Percentiles rank a stretch among this genome's conserved stretches.
Conservation (phyloP, 805 yeast genomes). For the Kodamaea kaohsiungensis region DNA sequence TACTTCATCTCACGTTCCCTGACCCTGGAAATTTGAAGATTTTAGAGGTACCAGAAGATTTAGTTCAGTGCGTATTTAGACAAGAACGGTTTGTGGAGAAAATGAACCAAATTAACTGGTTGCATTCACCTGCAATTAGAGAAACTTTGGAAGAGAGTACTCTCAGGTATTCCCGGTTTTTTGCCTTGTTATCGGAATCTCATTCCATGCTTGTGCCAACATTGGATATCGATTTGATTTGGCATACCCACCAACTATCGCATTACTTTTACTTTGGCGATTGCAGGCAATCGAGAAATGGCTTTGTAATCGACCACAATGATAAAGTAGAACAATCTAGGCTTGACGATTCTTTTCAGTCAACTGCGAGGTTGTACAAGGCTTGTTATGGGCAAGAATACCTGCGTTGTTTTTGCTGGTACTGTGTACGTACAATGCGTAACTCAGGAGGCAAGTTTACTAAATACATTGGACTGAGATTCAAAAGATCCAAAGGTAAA, state of each 20-base stretch:
- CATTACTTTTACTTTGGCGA: constrained; percentile 14
- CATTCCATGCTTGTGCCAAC: constrained; percentile 22
- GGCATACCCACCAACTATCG: constrained; percentile 29
- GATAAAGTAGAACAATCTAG: constrained; percentile 11
- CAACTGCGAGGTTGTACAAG: constrained; percentile 13
- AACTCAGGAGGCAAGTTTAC: not conserved
- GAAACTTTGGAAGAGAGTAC: constrained; percentile 17
- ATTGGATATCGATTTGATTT: constrained; percentile 27
- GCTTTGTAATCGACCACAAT: constrained; percentile 9
- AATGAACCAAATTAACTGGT: constrained; percentile 21
- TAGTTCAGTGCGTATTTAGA: constrained; percentile 24
- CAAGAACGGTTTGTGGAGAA: constrained; percentile 23
- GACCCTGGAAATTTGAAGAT: not conserved
- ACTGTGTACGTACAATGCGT: constrained; percentile 3
- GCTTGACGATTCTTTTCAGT: constrained; percentile 9
- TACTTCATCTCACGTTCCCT: constrained; percentile 9
- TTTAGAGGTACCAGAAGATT: constrained; percentile 19
- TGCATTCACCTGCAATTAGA: constrained; percentile 13
- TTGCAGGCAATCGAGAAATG: constrained; percentile 17
- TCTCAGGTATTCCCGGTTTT: constrained; percentile 20
- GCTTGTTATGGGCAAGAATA: constrained; percentile 11
- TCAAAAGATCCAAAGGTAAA: not conserved
- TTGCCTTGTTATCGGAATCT: constrained; percentile 3
- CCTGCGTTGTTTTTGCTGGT: constrained; percentile 14
- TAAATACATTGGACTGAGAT: not conserved